A percentile compares a stretch with the other conserved stretches of the same genome.
phyloP scores from a whole-genome alignment of 371 early-diverging fungal genomes.

The Mucor lusitanicus region DNA sequence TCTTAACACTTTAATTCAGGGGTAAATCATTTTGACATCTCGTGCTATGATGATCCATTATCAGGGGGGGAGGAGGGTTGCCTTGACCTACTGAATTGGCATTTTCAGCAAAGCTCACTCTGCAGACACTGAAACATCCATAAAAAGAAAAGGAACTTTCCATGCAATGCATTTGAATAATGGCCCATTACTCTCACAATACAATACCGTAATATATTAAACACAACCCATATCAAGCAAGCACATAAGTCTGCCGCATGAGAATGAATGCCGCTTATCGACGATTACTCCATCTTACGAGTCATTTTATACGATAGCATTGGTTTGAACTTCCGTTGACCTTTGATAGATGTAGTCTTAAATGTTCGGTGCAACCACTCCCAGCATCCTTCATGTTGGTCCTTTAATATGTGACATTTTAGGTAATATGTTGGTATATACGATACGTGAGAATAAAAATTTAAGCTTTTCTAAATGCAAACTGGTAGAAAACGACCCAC shows the following conservation, averaged over 20 bases:
- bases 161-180: not conserved
- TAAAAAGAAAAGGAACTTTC: not conserved
- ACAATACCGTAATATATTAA: not conserved
- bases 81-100: not conserved
- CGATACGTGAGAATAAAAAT: conserved; percentile 3
- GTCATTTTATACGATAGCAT: not conserved
- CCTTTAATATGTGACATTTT: conserved; percentile 10
- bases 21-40: not conserved
- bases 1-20: not conserved
- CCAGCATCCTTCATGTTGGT: not conserved
- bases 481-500: not conserved
- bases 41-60: not conserved
- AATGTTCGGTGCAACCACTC: conserved; percentile 4
- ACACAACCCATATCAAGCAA: not conserved
- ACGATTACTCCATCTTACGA: not conserved
- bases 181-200: not conserved
- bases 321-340: not conserved
- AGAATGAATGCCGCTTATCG: not conserved
- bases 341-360: not conserved
- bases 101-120: not conserved
- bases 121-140: not conserved
- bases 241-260: not conserved
- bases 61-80: not conserved
- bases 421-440: conserved; percentile 2
- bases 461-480: not conserved